These are phyloP conservation scores for Penicillium expansum DNA, from an alignment of 2,329 filamentous ascomycete species.

Conservation along the genomic window DNA sequence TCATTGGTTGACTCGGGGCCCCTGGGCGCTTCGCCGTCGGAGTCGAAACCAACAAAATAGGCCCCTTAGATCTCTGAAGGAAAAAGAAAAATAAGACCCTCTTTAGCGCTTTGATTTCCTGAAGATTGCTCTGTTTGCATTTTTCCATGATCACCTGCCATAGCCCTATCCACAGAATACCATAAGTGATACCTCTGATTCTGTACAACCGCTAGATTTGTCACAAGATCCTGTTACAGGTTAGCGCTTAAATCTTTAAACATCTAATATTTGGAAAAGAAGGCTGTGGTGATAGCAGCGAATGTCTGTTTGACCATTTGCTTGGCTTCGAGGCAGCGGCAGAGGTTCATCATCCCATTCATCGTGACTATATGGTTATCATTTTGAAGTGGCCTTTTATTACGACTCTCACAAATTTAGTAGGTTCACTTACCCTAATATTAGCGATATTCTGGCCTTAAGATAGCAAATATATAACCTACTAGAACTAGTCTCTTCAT, in stretches of 20 bases:
- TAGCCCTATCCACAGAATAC: not conserved
- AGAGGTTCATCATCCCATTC: not conserved
- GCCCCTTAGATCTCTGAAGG: not conserved
- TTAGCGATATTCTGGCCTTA: no score
- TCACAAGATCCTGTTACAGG: no score
- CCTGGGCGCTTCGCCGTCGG: conserved; percentile 14
- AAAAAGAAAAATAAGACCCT: not conserved
- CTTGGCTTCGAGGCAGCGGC: not conserved
- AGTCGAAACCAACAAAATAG: not conserved
- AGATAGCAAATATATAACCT: no score
- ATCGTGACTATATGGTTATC: not conserved
- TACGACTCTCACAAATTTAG: not conserved
- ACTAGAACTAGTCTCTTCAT: no score
- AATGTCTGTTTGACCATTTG: no score
- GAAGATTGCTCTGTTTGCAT: not conserved
- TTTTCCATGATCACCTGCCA: not conserved
- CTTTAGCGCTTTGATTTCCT: conserved; percentile 1
- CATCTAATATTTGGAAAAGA: no score
- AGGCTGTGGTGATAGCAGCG: no score
- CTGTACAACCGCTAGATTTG: not conserved
- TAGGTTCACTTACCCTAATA: not conserved
- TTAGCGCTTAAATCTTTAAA: no score
- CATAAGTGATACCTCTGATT: not conserved
- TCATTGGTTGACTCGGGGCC: conserved; percentile 12
- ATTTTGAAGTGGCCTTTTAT: not conserved